phyloP scores from a whole-genome alignment of 202 grass and related monocot genomes.

The Saccharum hybrid region DNA sequence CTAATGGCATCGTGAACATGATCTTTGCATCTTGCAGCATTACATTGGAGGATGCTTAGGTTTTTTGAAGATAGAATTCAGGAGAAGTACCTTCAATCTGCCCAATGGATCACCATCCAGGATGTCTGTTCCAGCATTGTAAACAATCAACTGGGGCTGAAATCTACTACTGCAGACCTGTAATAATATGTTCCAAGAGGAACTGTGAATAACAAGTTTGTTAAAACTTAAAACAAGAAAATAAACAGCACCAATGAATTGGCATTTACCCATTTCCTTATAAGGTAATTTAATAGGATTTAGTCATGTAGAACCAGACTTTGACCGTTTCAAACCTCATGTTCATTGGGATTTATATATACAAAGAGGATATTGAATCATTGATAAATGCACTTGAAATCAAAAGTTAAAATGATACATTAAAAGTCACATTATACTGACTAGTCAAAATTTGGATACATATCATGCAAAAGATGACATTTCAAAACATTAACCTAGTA shows the following conservation, averaged over 20 bases:
- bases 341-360: conserved; percentile 14
- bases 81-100: conserved; percentile 73
- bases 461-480: conserved; percentile 13
- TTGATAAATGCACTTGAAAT: neutral
- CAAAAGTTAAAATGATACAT: neutral
- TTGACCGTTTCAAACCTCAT: neutral
- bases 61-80: neutral
- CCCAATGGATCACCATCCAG: conserved; percentile 95
- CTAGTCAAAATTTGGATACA: neutral
- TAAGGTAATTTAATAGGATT: neutral
- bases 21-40: neutral
- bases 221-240: conserved; percentile 4
- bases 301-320: neutral
- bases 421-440: neutral
- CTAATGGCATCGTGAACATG: neutral
- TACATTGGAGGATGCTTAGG: neutral
- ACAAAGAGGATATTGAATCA: neutral
- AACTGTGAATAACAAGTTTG: conserved; percentile 36
- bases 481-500: neutral
- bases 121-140: conserved; percentile 90
- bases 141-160: conserved; percentile 81
- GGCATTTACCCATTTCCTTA: neutral
- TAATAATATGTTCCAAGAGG: conserved; percentile 37
- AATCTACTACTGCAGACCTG: conserved; percentile 75
- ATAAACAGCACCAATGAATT: neutral